phyloP scores from a whole-genome alignment of 2,329 filamentous ascomycete species.

The Eurotiales sp. region DNA sequence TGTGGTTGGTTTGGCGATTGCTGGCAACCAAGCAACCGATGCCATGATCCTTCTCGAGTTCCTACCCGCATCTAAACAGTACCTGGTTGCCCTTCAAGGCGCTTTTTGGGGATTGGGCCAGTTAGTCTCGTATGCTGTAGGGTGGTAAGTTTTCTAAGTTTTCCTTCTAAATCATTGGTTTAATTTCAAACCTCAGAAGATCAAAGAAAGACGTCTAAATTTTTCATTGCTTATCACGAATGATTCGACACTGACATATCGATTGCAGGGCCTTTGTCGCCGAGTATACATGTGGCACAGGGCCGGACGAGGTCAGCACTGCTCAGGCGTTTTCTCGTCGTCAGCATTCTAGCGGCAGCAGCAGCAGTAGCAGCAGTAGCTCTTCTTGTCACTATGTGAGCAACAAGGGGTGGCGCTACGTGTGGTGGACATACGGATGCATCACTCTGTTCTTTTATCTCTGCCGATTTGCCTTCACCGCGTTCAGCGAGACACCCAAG shows the following conservation, averaged over 20 bases:
- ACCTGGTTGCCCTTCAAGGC: neutral
- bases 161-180: no score
- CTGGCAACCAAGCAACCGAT: neutral
- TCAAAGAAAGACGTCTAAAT: no score
- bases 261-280: constrained; percentile 20
- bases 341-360: neutral
- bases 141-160: neutral
- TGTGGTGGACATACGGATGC: neutral
- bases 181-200: no score
- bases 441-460: neutral
- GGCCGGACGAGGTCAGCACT: constrained; percentile 19
- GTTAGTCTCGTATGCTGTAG: neutral
- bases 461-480: neutral
- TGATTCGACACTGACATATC: no score
- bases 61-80: neutral
- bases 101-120: neutral
- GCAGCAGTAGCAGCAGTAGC: neutral
- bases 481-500: neutral
- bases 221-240: no score
- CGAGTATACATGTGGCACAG: constrained; percentile 21
- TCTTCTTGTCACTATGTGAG: neutral
- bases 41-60: neutral
- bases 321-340: constrained; percentile 9
- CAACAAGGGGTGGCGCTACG: neutral
- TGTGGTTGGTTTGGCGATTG: neutral